A percentile compares a stretch with the other conserved stretches of the same genome.
Evolutionary conservation across 2,329 filamentous ascomycete genomes (phyloP).

Genomic region (Pseudofabraea citricarpa): DNA sequence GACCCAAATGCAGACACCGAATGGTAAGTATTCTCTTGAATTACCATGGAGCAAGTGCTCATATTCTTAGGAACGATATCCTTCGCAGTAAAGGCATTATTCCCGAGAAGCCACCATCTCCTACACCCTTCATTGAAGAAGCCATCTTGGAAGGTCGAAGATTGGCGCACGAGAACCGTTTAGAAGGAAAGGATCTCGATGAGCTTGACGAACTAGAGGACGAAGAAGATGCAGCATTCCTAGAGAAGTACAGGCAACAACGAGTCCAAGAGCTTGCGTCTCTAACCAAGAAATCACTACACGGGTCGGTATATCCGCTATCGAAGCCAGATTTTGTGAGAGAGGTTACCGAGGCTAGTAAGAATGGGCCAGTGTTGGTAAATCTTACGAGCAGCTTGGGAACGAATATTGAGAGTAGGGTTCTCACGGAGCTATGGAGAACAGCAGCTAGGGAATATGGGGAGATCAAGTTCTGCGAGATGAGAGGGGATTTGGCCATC

Average conservation of each 20-base stretch:
- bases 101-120: constrained; percentile 94
- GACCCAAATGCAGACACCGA: constrained; percentile 97
- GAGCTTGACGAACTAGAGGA: constrained; percentile 93
- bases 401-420: constrained; percentile 77
- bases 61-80: constrained; percentile 82
- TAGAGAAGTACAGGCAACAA: constrained; percentile 83
- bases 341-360: constrained; percentile 88
- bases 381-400: constrained; percentile 75
- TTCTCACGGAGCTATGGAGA: constrained; percentile 81
- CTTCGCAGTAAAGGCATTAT: constrained; percentile 94
- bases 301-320: constrained; percentile 88
- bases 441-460: constrained; percentile 80
- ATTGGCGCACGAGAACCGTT: constrained; percentile 83
- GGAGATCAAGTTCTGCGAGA: constrained; percentile 97
- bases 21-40: constrained; percentile 55
- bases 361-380: constrained; percentile 65
- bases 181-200: constrained; percentile 92
- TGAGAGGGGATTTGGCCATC: constrained; percentile 86
- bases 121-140: constrained; percentile 94
- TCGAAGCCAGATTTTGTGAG: constrained; percentile 90
- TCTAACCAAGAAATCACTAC: constrained; percentile 70
- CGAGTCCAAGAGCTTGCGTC: constrained; percentile 77
- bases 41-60: background rate
- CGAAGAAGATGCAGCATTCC: constrained; percentile 87
- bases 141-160: constrained; percentile 78